A percentile compares a stretch with the other conserved stretches of the same genome.
Conservation (phyloP, 805 yeast species). For the Candida oleophila region DNA sequence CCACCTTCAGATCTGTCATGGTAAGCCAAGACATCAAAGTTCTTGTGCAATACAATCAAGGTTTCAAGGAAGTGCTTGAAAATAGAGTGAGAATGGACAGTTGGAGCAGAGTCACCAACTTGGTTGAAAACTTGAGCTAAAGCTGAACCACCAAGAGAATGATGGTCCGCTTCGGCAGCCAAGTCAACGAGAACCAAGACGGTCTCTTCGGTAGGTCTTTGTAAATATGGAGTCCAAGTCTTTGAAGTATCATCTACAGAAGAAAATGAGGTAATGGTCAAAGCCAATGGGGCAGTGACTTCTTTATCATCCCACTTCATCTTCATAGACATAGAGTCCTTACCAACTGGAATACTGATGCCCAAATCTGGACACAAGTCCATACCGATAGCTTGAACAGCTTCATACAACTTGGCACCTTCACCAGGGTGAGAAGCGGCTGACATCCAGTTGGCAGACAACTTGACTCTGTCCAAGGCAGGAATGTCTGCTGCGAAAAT, state of each 20-base stretch:
- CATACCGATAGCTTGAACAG: constrained; percentile 93
- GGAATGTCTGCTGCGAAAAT: constrained; percentile 86
- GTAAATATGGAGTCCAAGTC: constrained; percentile 93
- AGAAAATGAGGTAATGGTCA: constrained; percentile 87
- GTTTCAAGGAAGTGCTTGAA: constrained; percentile 73
- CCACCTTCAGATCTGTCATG: constrained; percentile 99
- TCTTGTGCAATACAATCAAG: constrained; percentile 67
- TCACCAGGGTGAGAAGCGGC: constrained; percentile 95
- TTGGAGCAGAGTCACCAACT: constrained; percentile 81
- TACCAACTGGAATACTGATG: constrained; percentile 93
- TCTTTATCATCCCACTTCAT: constrained; percentile 95
- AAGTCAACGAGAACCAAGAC: constrained; percentile 79
- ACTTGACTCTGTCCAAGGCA: constrained; percentile 68
- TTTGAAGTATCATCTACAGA: constrained; percentile 80
- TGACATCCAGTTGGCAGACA: constrained; percentile 99
- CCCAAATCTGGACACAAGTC: constrained; percentile 94
- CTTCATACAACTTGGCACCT: constrained; percentile 92
- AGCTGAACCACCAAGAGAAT: constrained; percentile 89
- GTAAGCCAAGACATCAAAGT: constrained; percentile 72
- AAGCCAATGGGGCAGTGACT: constrained; percentile 92
- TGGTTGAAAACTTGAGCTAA: constrained; percentile 90
- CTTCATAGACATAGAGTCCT: constrained; percentile 99
- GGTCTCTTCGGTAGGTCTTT: constrained; percentile 47
- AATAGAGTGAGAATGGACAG: constrained; percentile 64
- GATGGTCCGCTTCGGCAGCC: constrained; percentile 46